Evolutionary conservation across 805 yeast genomes (phyloP), one percentile per base, ranked within the genome.

Genomic region (Middelhovenomyces tepae): DNA sequence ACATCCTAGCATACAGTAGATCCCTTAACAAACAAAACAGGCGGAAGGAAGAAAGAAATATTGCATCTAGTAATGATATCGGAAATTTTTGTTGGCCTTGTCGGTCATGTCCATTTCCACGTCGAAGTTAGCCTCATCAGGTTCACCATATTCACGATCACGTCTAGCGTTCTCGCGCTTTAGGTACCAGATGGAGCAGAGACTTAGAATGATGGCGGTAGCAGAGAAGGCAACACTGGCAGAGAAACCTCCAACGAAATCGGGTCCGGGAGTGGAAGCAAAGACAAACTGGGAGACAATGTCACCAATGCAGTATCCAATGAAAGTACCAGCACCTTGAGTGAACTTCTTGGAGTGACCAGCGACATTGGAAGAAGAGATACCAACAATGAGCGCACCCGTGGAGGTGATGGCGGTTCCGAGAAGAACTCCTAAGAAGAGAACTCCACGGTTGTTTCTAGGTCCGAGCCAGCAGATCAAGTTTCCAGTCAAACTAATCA

Each of bases 251-350:
- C 30, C 33, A 14, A 21, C n/a, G 26, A 34, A 42, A n/a, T n/a
- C 14, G 2, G 45, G 45, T 1, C 38, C 41, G 3, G 42, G 31
- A 4, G 40, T 19, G n/a, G 35, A 31, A 22, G 39, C 25, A 19
- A 78, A 78, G 15, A 77, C 62, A 51, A 76, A 81, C 3, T 86
- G 82, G 3, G 84, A 86, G 36, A 75, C 67, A 28, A 77, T 59
- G 48, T 74, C 71, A n/a, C 79, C 78, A 22, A 72, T 65, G 24
- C 79, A 71, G 47, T 75, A 77, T 4, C 71, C 76, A 36, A 76
- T 65, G 54, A 77, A 62, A 30, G 65, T 70, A 18, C 74, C 51
- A 6, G 75, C 73, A 33, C 73, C 70, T 1, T 56, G 65, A 1
- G 67, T 57, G 31, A 59, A 51, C 46, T 68, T 69, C 54, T 71